phyloP scores from a whole-genome alignment of 805 yeast species.

The Candida lessepsii region DNA sequence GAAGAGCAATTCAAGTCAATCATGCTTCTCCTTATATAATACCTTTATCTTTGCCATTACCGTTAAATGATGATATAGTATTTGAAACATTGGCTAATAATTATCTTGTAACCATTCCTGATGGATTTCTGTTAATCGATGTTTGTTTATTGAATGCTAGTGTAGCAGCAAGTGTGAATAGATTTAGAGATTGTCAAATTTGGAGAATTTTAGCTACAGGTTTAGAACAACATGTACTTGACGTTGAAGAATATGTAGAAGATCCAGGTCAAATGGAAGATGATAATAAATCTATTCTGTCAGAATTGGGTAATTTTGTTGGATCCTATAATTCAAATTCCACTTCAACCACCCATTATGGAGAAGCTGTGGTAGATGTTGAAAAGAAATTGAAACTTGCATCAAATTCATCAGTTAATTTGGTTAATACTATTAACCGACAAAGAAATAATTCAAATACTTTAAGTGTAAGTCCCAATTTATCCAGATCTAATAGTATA shows the following conservation, averaged over 20 bases:
- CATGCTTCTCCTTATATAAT: slow-evolving; percentile 37
- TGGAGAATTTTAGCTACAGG: slow-evolving; percentile 60
- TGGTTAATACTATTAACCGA: slow-evolving; percentile 23
- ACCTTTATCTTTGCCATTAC: slow-evolving; percentile 43
- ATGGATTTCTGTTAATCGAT: slow-evolving; percentile 49
- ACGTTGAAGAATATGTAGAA: slow-evolving; percentile 5
- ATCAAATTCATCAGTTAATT: slow-evolving; percentile 20
- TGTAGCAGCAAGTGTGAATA: slow-evolving; percentile 51
- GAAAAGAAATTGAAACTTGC: slow-evolving; percentile 10
- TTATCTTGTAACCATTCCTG: slow-evolving; percentile 47
- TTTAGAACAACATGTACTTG: slow-evolving; percentile 29
- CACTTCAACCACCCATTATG: slow-evolving; percentile 40
- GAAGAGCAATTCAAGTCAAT: slow-evolving; percentile 14
- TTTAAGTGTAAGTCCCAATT: slow-evolving; percentile 16
- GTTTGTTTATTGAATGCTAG: slow-evolving; percentile 59
- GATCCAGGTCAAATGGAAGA: neutral
- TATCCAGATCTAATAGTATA: slow-evolving; percentile 15
- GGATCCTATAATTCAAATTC: slow-evolving; percentile 44
- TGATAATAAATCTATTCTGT: slow-evolving; percentile 28
- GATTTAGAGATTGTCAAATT: slow-evolving; percentile 56
- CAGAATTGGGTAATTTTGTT: slow-evolving; percentile 39
- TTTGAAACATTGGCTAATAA: slow-evolving; percentile 50
- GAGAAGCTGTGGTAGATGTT: slow-evolving; percentile 19
- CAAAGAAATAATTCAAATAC: slow-evolving; percentile 19
- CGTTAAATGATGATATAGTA: slow-evolving; percentile 40